A percentile compares a stretch with the other conserved stretches of the same genome.
Evolutionary conservation across 495 filamentous ascomycete species (phyloP).

Genomic region (Jackrogersella minutella): DNA sequence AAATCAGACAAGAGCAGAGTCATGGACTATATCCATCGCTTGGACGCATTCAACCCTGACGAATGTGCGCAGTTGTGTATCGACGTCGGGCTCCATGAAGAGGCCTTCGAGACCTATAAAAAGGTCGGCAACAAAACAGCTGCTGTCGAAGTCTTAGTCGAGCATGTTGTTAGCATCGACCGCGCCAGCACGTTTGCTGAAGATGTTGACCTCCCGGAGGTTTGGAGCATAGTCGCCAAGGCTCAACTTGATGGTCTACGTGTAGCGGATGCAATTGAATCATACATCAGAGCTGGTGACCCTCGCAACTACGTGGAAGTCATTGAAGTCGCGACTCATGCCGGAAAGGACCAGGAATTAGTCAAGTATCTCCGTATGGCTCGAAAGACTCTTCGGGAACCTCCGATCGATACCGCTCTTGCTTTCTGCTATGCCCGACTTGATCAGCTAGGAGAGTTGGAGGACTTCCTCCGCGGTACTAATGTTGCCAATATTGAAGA

Average conservation of each 20-base stretch:
- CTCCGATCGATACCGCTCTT: slow-evolving; percentile 89
- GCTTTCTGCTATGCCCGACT: slow-evolving; percentile 93
- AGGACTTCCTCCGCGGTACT: slow-evolving; percentile 92
- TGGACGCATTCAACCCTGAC: slow-evolving; percentile 86
- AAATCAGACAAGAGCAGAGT: slow-evolving; percentile 95
- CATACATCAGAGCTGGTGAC: slow-evolving; percentile 94
- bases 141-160: slow-evolving; percentile 91
- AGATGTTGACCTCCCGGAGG: slow-evolving; percentile 91
- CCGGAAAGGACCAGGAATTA: slow-evolving; percentile 97
- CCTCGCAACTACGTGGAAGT: slow-evolving; percentile 94
- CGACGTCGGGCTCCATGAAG: slow-evolving; percentile 91
- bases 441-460: slow-evolving; percentile 89
- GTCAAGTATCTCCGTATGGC: slow-evolving; percentile 98
- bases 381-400: slow-evolving; percentile 93
- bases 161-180: slow-evolving; percentile 98
- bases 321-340: slow-evolving; percentile 93
- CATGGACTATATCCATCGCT: slow-evolving; percentile 95
- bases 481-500: slow-evolving; percentile 96
- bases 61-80: slow-evolving; percentile 96
- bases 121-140: slow-evolving; percentile 89
- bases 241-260: slow-evolving; percentile 97
- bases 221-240: slow-evolving; percentile 99
- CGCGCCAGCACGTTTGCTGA: slow-evolving; percentile 97
- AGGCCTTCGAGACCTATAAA: slow-evolving; percentile 99
- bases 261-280: slow-evolving; percentile 91